These are phyloP conservation scores for Lippia alba DNA, from an alignment of 305 asterid species.

Conservation along the genomic window DNA sequence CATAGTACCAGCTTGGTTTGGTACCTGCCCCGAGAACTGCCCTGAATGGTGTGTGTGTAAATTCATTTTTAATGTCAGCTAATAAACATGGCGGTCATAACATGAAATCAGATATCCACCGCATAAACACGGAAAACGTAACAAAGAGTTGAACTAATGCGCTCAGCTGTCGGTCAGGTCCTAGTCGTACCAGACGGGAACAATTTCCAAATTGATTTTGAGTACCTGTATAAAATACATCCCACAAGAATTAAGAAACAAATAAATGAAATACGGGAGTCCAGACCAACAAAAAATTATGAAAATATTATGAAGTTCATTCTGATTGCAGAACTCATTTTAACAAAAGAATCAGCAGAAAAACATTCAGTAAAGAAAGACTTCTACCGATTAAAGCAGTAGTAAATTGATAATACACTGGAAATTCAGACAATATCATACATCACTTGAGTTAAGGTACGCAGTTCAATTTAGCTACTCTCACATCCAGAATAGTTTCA, in stretches of 20 bases:
- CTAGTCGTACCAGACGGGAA: slow-evolving; percentile 23
- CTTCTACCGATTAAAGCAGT: neutral
- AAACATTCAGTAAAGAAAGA: slow-evolving; percentile 15
- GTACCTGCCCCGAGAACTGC: slow-evolving; percentile 78
- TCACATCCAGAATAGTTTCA: slow-evolving; percentile 11
- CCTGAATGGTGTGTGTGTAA: slow-evolving; percentile 72
- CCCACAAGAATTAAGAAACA: slow-evolving; percentile 6
- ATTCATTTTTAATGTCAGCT: slow-evolving; percentile 56
- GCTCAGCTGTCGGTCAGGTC: slow-evolving; percentile 32
- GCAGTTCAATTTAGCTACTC: slow-evolving; percentile 2
- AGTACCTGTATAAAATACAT: slow-evolving; percentile 35
- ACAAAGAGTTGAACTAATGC: slow-evolving; percentile 27
- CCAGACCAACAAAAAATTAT: slow-evolving; percentile 15
- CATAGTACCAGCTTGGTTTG: slow-evolving; percentile 67
- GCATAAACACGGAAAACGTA: slow-evolving; percentile 12
- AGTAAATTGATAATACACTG: neutral
- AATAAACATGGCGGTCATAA: slow-evolving; percentile 32
- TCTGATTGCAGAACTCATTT: slow-evolving; percentile 16
- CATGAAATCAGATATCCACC: slow-evolving; percentile 38
- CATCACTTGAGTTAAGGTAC: slow-evolving; percentile 17
- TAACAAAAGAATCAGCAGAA: slow-evolving; percentile 19
- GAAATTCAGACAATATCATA: slow-evolving; percentile 14
- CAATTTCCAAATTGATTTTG: slow-evolving; percentile 29
- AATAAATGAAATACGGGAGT: slow-evolving; percentile 14
- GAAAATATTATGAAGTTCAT: slow-evolving; percentile 11